A percentile compares a stretch with the other conserved stretches of the same genome.
phyloP scores from a whole-genome alignment of 345 rosid genomes.

The Durio zibethinus region DNA sequence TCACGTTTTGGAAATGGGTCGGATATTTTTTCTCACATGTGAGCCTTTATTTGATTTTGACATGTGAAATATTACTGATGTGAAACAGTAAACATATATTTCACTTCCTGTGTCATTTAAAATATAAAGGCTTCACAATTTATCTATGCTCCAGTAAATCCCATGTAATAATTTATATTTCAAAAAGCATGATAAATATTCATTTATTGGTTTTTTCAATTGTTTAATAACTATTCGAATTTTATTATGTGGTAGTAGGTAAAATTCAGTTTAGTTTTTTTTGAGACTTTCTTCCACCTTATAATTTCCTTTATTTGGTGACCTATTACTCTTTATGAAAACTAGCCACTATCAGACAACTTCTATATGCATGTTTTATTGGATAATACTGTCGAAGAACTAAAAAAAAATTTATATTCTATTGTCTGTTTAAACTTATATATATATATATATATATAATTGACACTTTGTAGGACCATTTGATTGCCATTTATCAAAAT shows the following conservation, averaged over 20 bases:
- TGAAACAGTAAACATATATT: not conserved
- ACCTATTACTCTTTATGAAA: not conserved
- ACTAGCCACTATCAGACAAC: not conserved
- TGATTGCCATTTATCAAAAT: too few relatives aligned
- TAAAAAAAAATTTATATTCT: not conserved
- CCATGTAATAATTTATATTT: not conserved
- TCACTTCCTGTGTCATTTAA: not conserved
- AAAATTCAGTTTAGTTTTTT: not conserved
- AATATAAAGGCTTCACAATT: not conserved
- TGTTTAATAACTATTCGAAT: not conserved
- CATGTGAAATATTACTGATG: not conserved
- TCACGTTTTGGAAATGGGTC: too few relatives aligned
- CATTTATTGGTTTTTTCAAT: not conserved
- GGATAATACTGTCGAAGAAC: not conserved
- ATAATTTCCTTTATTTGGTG: not conserved
- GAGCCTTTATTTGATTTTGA: not conserved
- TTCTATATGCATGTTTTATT: not conserved
- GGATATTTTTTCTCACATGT: too few relatives aligned
- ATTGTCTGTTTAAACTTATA: not conserved
- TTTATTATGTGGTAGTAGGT: not conserved
- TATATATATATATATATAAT: too few relatives aligned
- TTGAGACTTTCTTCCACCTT: not conserved
- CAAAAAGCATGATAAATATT: not conserved
- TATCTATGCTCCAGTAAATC: not conserved
- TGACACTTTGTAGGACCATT: too few relatives aligned